Percentiles rank a stretch among this genome's conserved stretches.
Conservation (phyloP, 192 early-diverging fungal species). For the Blastocladiella britannica region DNA sequence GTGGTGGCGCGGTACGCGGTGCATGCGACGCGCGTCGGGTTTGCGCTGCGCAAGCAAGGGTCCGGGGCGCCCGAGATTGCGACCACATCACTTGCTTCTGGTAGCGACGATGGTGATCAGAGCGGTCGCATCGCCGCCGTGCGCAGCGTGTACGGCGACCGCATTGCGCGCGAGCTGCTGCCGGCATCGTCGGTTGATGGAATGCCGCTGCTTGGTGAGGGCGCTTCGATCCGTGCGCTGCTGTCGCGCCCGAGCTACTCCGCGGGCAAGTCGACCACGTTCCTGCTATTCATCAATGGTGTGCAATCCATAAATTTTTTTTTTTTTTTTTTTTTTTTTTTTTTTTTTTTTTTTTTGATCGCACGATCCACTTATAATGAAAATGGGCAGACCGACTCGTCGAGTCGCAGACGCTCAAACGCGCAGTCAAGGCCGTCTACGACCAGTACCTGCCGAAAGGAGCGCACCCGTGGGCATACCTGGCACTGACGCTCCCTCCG, state of each 20-base stretch:
- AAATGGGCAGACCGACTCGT: conserved; percentile 53
- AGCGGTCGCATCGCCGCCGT: conserved; percentile 39
- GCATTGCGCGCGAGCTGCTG: conserved; percentile 58
- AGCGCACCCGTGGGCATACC: conserved; percentile 74
- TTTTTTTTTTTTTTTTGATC: too few species aligned
- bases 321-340: neutral
- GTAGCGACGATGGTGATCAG: too few species aligned
- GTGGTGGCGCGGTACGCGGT: conserved; percentile 82
- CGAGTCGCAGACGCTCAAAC: conserved; percentile 58
- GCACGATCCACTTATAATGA: neutral
- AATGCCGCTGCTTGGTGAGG: too few species aligned
- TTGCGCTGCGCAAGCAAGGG: conserved; percentile 73
- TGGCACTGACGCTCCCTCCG: conserved; percentile 69
- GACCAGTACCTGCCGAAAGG: conserved; percentile 59
- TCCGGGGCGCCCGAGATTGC: neutral
- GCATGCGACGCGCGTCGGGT: conserved; percentile 62
- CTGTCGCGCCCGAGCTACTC: conserved; percentile 77
- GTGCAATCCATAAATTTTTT: conserved; percentile 9
- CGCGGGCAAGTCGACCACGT: conserved; percentile 58
- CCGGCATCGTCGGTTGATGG: too few species aligned
- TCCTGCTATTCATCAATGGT: conserved; percentile 93
- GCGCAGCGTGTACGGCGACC: conserved; percentile 58
- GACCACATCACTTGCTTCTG: too few species aligned
- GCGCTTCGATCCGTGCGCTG: too few species aligned
- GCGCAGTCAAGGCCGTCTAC: conserved; percentile 66